Conservation (phyloP, 2,329 filamentous ascomycete genomes). For the Apiospora arundinis region DNA sequence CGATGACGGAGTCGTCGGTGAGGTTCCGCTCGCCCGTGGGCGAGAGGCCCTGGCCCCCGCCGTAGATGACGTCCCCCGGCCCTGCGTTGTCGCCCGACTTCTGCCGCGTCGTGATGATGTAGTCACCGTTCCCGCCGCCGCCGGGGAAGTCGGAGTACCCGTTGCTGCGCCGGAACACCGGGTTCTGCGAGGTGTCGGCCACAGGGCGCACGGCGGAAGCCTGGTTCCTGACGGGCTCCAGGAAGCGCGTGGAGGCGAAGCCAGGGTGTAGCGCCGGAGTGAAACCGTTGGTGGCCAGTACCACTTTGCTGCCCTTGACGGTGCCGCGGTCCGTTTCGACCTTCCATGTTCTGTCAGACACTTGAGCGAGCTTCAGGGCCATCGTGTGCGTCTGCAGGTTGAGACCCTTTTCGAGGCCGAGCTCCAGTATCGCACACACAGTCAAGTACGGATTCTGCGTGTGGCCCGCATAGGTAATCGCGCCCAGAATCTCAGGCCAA, state of each 20-base stretch:
- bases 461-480: background rate
- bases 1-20: slow-evolving; percentile 5
- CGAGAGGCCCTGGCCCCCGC: background rate
- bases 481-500: slow-evolving; percentile 4
- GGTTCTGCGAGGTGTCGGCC: background rate
- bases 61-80: slow-evolving; percentile 4
- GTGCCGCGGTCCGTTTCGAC: slow-evolving; percentile 6
- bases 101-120: background rate
- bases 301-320: background rate
- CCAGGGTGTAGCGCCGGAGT: slow-evolving; percentile 5
- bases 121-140: background rate
- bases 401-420: slow-evolving; percentile 23
- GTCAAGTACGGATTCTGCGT: slow-evolving; percentile 23
- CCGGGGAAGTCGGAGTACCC: background rate
- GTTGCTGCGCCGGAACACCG: background rate
- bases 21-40: background rate
- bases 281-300: slow-evolving; percentile 13
- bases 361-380: slow-evolving; percentile 2
- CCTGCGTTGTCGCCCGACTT: too few relatives aligned
- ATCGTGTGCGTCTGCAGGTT: slow-evolving; percentile 20
- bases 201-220: background rate
- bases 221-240: background rate
- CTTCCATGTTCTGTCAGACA: background rate
- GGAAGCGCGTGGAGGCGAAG: background rate
- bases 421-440: slow-evolving; percentile 24